These are phyloP conservation scores for Ceratobasidium sp. DNA, from an alignment of 1,284 basidiomycete species.

Conservation along the genomic window DNA sequence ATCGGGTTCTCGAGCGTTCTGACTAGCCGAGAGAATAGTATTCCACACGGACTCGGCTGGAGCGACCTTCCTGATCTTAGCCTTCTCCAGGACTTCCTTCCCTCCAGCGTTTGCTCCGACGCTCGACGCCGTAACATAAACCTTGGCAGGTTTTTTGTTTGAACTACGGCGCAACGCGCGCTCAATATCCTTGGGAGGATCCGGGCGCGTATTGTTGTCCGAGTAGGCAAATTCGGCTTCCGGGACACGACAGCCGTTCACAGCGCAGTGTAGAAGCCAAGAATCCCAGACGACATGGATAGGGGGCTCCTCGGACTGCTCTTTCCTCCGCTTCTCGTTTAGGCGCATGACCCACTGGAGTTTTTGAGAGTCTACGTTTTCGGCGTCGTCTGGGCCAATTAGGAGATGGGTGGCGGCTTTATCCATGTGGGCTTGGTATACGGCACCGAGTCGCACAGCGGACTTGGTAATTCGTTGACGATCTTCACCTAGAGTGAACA, in stretches of 20 bases:
- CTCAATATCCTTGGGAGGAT: conserved; percentile 21
- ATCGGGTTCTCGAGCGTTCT: conserved; percentile 8
- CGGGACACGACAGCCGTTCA: conserved; percentile 9
- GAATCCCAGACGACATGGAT: conserved; percentile 47
- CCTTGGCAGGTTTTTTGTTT: conserved; percentile 17
- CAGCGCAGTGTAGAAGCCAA: conserved; percentile 47
- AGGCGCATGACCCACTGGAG: conserved; percentile 41
- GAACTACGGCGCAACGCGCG: conserved; percentile 7
- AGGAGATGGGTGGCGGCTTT: conserved; percentile 47
- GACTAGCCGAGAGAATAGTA: conserved; percentile 17
- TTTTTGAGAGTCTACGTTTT: conserved; percentile 39
- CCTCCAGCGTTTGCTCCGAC: conserved; percentile 21
- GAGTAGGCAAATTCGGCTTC: conserved; percentile 19
- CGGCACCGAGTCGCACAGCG: conserved; percentile 29
- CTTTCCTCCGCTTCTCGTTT: conserved; percentile 40
- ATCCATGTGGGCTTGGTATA: conserved; percentile 44
- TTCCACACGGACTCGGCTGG: conserved; percentile 10
- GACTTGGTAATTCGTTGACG: conserved; percentile 40
- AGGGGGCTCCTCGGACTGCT: conserved; percentile 34
- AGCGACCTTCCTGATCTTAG: conserved; percentile 1
- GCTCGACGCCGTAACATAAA: conserved; percentile 4
- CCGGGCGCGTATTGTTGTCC: conserved; percentile 22
- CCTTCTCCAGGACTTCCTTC: conserved; percentile 34
- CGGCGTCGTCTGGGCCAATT: conserved; percentile 42
- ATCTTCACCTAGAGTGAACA: conserved; percentile 14